Evolutionary conservation across 495 filamentous ascomycete species (phyloP).

Genomic region (Podospora sp.): DNA sequence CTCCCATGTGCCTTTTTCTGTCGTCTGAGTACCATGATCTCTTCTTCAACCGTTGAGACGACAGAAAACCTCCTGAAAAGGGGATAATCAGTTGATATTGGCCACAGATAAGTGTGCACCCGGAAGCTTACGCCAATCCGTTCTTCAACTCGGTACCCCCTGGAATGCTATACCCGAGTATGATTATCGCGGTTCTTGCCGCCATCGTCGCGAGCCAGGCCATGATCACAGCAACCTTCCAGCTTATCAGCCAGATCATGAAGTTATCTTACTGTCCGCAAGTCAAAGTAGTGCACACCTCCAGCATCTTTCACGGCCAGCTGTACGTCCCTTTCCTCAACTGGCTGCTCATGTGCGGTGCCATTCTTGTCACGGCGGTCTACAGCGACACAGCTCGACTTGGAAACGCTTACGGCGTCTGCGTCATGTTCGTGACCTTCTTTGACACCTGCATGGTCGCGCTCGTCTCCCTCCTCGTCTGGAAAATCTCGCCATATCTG

Average conservation of each 20-base stretch:
- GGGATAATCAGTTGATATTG: no score
- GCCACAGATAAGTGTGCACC: constrained; percentile 63
- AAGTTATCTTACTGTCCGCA: constrained; percentile 75
- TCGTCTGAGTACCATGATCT: no score
- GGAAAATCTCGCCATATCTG: constrained; percentile 59
- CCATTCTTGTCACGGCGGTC: constrained; percentile 69
- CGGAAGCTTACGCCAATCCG: constrained; percentile 66
- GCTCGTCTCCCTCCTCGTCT: constrained; percentile 67
- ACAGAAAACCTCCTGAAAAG: no score
- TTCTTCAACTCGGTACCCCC: constrained; percentile 70
- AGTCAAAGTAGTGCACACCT: constrained; percentile 69
- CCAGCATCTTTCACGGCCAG: constrained; percentile 66
- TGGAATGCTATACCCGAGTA: constrained; percentile 65
- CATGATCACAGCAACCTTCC: constrained; percentile 74
- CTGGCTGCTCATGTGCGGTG: constrained; percentile 75
- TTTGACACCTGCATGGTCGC: constrained; percentile 72
- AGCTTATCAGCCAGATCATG: constrained; percentile 71
- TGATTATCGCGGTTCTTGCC: constrained; percentile 68
- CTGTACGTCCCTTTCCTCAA: constrained; percentile 73
- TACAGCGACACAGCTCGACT: constrained; percentile 66
- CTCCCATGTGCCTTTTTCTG: no score
- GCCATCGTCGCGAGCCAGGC: constrained; percentile 77
- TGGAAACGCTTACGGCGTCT: constrained; percentile 58
- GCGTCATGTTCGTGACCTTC: constrained; percentile 75
- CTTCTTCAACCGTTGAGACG: no score